These are phyloP conservation scores for Fusarium buharicum DNA, from an alignment of 2,329 filamentous ascomycete species.

Conservation along the genomic window DNA sequence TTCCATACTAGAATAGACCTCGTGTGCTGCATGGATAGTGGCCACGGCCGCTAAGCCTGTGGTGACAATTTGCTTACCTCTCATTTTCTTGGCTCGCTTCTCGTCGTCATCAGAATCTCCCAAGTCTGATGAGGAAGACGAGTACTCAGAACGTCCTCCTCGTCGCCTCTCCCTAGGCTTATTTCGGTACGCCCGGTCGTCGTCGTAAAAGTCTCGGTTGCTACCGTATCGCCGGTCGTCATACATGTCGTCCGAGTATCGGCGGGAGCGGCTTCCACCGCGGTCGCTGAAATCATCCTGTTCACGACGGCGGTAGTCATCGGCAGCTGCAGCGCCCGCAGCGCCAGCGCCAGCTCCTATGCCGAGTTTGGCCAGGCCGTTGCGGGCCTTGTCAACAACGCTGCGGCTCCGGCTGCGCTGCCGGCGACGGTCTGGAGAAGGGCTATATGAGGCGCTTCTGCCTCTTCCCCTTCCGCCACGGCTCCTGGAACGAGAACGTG, in stretches of 20 bases:
- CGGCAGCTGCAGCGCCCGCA: slow-evolving; percentile 42
- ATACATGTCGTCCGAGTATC: slow-evolving; percentile 58
- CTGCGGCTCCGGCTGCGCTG: slow-evolving; percentile 69
- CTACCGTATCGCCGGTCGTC: slow-evolving; percentile 56
- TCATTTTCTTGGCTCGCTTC: slow-evolving; percentile 65
- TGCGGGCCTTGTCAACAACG: slow-evolving; percentile 70
- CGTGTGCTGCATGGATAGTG: slow-evolving; percentile 69
- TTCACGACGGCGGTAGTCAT: slow-evolving; percentile 54
- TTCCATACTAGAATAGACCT: slow-evolving; percentile 68
- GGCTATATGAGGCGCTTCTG: slow-evolving; percentile 58
- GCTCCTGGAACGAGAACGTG: slow-evolving; percentile 58
- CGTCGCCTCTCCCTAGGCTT: slow-evolving; percentile 55
- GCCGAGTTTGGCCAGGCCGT: slow-evolving; percentile 70
- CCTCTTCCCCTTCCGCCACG: slow-evolving; percentile 64
- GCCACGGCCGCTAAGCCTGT: slow-evolving; percentile 67
- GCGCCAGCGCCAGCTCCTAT: slow-evolving; percentile 62
- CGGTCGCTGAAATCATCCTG: slow-evolving; percentile 59
- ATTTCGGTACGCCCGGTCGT: slow-evolving; percentile 56
- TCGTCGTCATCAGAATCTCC: slow-evolving; percentile 68
- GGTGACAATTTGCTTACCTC: slow-evolving; percentile 70
- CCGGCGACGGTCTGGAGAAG: slow-evolving; percentile 58
- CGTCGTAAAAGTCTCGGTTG: slow-evolving; percentile 58
- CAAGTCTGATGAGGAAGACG: slow-evolving; percentile 63
- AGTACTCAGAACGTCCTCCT: slow-evolving; percentile 58
- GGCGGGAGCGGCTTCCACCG: slow-evolving; percentile 53